Base-by-base conservation (phyloP, 2,329 filamentous ascomycete species). In the Ciborinia camelliae region DNA sequence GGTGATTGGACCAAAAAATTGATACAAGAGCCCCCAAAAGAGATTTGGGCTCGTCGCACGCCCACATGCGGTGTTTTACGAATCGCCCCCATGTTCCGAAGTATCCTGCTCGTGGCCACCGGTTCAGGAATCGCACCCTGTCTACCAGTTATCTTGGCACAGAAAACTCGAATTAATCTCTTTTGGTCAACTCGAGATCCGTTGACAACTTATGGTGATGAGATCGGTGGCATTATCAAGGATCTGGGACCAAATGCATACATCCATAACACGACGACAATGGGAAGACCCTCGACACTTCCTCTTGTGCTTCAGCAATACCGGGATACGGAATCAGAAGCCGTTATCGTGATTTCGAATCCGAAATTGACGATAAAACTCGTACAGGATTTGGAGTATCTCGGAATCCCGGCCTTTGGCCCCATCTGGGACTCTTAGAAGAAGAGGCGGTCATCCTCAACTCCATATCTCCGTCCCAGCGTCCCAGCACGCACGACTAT, bases 91-190 rank as follows among this genome's bases (percentile, higher is more conserved):
- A 80, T 91, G 35, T 91, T 91, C 78, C 80, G 81, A 65, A 82
- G 82, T 28, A 77, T 90, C 65, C 81, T 92, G 37, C 77, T 92
- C 65, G 84, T 91, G 9, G 87, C 85, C 6, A 92, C 89, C 0
- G 89, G 89, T 1, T 90, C 88, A 0, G 89, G 89, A 3, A 90
- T 92, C 65, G 89, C 88, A 0, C 89, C 89, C 0, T 83, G 86
- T 62, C 78, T 91, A 15, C 76, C 70, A 2, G 66, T 72, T 23
- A 71, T 73, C 23, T 67, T 71, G 26, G 68, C 69, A 26, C 67
- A 71, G 6, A 59, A 69, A 10, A 65, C 71, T 1, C 65, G 68
- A 9, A 65, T 71, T 2, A 69, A 71, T 7, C 69, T 78, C 35
- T 71, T 79, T 37, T 79, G 77, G 77, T 74, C 72, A 5, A 76